Evolutionary conservation across 345 rosid genomes (phyloP), one percentile per base, ranked within the genome.

Genomic region (Bruguiera sexangula): DNA sequence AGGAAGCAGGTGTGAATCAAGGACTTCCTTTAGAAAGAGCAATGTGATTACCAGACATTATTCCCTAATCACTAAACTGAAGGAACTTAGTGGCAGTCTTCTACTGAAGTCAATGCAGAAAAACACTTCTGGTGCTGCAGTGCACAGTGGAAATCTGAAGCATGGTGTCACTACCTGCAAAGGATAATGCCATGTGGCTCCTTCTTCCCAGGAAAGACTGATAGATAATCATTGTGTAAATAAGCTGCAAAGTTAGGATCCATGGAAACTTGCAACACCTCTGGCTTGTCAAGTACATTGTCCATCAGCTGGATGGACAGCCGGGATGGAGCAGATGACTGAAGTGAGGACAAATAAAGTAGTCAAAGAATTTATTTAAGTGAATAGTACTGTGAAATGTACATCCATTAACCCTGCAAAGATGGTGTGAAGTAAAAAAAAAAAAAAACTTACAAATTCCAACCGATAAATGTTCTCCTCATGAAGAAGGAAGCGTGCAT

Each of bases 271-370:
- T 96, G 91, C 75, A 83, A 84, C 52, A 88, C 89, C 72, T 88
- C 98, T 0, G 99, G 88, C 77, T 95, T 92, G 81, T 95, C 92
- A 9, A 73, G 81, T 54, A 75, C 80, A 68, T 84, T 90, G 72
- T 95, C 99, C 92, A 88, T 90, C 74, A 95, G 83, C 83, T 92
- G 97, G 70, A 92, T 87, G 66, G 88, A 87, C 80, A 92, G 64
- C 65, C 52, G 74, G 13, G 81, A 73, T 37, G 96, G 86, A 26
- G 83, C 72, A 69, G 86, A 84, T 63, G 87, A 82, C 99, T 95
- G 89, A 78, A 53, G 46, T 62, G 43, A 62, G 10, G 51, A 62
- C 34, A 21, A 53, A 34, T 8, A 58, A 22, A 72, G 8, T 62
- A 21, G 29, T 26, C 50, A 57, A 52, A 32, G 13, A 43, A 55